Percentiles rank a stretch among this genome's conserved stretches.
Conservation (phyloP, 441 rosid species). For the Rhodomyrtus psidioides region DNA sequence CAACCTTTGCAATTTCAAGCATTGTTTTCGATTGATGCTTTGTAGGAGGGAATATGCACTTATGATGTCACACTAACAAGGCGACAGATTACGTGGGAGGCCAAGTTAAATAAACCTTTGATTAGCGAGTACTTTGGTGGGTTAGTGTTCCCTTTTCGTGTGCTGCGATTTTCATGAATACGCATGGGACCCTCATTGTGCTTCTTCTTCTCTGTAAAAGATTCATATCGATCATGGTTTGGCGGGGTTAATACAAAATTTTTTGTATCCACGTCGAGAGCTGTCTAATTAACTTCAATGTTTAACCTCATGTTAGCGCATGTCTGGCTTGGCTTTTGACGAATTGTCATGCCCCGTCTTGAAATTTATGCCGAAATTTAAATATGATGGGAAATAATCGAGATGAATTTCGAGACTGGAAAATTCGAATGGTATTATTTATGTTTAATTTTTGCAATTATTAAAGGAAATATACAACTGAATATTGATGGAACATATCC, state of each 20-base stretch:
- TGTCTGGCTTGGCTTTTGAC: neutral
- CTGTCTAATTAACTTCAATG: neutral
- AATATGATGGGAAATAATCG: neutral
- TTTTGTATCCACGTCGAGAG: neutral
- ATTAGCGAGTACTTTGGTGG: neutral
- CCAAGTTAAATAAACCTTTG: neutral
- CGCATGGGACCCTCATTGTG: neutral
- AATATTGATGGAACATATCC: neutral
- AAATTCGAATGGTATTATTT: neutral
- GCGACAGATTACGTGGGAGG: neutral
- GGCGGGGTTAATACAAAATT: neutral
- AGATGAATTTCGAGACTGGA: neutral
- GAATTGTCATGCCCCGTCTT: neutral
- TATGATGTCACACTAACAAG: neutral
- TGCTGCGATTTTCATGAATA: neutral
- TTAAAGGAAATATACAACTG: neutral
- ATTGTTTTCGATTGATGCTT: neutral
- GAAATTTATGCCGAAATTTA: neutral
- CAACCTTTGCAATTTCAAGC: neutral
- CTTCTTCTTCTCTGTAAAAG: neutral
- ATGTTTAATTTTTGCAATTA: neutral
- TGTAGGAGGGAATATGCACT: neutral
- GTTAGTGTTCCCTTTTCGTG: neutral
- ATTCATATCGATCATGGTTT: neutral
- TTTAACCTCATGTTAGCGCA: neutral